A percentile compares a stretch with the other conserved stretches of the same genome.
phyloP scores from a whole-genome alignment of 106 monocot genomes.

The Platanthera guangdongensis region DNA sequence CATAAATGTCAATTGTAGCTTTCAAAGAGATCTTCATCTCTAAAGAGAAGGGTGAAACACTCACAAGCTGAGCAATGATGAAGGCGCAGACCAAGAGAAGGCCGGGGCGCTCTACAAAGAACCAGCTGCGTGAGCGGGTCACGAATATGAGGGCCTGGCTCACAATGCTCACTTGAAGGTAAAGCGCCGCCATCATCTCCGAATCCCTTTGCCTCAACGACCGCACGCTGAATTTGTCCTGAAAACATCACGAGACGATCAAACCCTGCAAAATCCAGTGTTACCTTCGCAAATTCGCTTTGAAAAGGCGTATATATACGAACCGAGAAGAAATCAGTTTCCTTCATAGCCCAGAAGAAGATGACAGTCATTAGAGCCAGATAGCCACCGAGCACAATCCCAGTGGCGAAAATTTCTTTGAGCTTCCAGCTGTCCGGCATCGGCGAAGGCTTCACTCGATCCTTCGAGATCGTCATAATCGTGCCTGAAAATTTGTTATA shows the following conservation, averaged over 20 bases:
- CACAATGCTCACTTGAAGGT: conserved; percentile 76
- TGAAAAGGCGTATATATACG: conserved; percentile 1
- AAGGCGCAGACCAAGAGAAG: conserved; percentile 54
- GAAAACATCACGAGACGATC: conserved; percentile 5
- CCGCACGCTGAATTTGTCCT: conserved; percentile 58
- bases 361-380: conserved; percentile 69
- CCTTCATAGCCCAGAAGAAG: conserved; percentile 72
- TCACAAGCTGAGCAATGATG: conserved; percentile 63
- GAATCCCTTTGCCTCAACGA: conserved; percentile 30
- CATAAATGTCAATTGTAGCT: too few relatives aligned
- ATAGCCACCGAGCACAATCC: conserved; percentile 56
- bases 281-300: not conserved
- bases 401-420: conserved; percentile 76
- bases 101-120: conserved; percentile 57
- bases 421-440: conserved; percentile 80
- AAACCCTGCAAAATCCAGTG: not conserved
- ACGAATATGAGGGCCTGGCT: conserved; percentile 84
- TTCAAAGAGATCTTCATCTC: too few relatives aligned
- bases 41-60: not conserved
- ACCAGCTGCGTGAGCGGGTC: conserved; percentile 72
- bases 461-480: conserved; percentile 83
- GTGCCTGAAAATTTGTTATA: conserved; percentile 32
- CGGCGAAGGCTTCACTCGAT: conserved; percentile 70
- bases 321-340: conserved; percentile 64
- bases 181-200: conserved; percentile 67